phyloP scores from a whole-genome alignment of 75 land plant genomes.

The Pinus tabuliformis region DNA sequence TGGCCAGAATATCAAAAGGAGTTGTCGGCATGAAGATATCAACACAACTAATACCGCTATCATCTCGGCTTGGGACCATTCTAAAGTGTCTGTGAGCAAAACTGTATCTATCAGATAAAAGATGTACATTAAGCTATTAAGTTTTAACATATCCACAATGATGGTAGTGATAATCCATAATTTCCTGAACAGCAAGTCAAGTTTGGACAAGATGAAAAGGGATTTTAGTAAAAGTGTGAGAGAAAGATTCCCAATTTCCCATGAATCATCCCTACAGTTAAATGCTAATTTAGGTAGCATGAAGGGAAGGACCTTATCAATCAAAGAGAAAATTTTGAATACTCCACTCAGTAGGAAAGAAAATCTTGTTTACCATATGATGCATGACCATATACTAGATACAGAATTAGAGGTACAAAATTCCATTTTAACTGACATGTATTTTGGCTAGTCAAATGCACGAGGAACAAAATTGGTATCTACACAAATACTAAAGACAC shows the following conservation, averaged over 20 bases:
- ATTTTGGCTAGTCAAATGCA: background rate
- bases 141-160: background rate
- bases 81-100: constrained; percentile 52
- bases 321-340: too few species aligned
- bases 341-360: too few species aligned
- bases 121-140: too few species aligned
- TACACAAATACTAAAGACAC: background rate
- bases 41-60: constrained; percentile 52
- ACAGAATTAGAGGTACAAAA: too few species aligned
- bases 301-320: background rate
- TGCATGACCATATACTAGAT: too few species aligned
- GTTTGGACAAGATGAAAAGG: background rate
- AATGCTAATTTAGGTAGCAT: background rate
- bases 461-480: background rate
- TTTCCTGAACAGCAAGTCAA: background rate
- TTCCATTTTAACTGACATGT: too few species aligned
- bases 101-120: background rate
- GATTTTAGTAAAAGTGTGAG: background rate
- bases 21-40: constrained; percentile 64
- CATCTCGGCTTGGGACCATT: constrained; percentile 65
- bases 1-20: constrained; percentile 67
- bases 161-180: background rate
- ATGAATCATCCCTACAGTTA: background rate
- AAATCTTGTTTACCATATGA: too few species aligned
- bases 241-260: background rate